These are phyloP conservation scores for Quercus phellos DNA, from an alignment of 331 rosid genomes.

Conservation along the genomic window DNA sequence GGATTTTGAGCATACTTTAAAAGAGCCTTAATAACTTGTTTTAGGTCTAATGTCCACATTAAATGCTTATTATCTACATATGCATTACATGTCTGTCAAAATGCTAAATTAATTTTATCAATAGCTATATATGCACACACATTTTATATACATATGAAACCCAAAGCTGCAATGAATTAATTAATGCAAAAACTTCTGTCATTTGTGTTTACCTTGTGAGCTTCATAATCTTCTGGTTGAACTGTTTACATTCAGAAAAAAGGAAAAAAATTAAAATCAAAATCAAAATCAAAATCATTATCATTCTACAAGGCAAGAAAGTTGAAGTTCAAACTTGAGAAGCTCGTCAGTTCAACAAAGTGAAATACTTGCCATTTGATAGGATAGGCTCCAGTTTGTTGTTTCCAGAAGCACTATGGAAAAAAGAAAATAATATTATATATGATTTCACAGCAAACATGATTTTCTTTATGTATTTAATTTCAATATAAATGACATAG, in stretches of 20 bases:
- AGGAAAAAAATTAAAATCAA: background rate
- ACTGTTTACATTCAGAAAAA: constrained; percentile 46
- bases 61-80: too few relatives aligned
- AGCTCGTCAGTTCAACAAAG: constrained; percentile 5
- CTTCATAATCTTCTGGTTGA: constrained; percentile 60
- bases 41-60: too few relatives aligned
- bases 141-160: background rate
- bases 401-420: constrained; percentile 66
- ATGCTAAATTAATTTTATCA: background rate
- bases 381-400: constrained; percentile 46
- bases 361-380: constrained; percentile 62
- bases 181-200: background rate
- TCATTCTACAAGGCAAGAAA: constrained; percentile 11
- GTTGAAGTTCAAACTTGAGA: constrained; percentile 22
- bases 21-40: too few relatives aligned
- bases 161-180: background rate
- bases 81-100: background rate
- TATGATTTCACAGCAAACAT: too few relatives aligned
- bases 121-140: background rate
- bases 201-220: constrained; percentile 63
- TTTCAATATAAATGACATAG: too few relatives aligned
- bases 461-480: too few relatives aligned
- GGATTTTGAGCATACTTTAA: too few relatives aligned
- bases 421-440: constrained; percentile 17
- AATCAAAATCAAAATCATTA: constrained; percentile 7